Evolutionary conservation across 208 protist species (phyloP).

Genomic region (Leishmania mexicana): DNA sequence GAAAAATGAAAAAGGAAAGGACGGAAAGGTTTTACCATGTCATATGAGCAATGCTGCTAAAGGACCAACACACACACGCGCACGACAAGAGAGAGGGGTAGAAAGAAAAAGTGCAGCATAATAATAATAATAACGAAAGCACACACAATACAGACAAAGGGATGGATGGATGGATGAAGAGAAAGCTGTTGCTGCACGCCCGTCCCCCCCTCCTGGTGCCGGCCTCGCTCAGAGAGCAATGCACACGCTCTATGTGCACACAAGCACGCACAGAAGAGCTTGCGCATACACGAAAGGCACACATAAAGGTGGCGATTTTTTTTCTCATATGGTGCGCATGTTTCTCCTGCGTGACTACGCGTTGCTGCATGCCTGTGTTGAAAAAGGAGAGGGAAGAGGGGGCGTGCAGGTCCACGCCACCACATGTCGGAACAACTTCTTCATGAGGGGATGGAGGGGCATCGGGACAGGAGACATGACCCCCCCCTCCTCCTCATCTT

Average conservation of each 20-base stretch:
- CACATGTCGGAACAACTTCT: background rate
- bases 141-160: background rate
- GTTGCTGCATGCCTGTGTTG: background rate
- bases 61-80: background rate
- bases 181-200: background rate
- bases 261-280: background rate
- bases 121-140: background rate
- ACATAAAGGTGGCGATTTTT: background rate
- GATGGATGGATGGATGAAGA: background rate
- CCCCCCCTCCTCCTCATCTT: background rate
- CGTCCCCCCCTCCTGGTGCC: background rate
- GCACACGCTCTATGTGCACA: background rate
- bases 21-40: background rate
- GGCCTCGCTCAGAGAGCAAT: background rate
- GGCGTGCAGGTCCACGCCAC: background rate
- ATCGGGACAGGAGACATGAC: background rate
- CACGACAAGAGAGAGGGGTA: background rate
- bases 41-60: background rate
- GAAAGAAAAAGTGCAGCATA: background rate
- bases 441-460: background rate
- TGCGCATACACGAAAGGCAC: background rate
- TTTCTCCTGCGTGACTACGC: background rate
- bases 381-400: constrained; percentile 6
- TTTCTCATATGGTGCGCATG: background rate
- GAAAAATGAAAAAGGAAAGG: background rate